phyloP scores from a whole-genome alignment of 768 basidiomycete species.

The Russula virescens region DNA sequence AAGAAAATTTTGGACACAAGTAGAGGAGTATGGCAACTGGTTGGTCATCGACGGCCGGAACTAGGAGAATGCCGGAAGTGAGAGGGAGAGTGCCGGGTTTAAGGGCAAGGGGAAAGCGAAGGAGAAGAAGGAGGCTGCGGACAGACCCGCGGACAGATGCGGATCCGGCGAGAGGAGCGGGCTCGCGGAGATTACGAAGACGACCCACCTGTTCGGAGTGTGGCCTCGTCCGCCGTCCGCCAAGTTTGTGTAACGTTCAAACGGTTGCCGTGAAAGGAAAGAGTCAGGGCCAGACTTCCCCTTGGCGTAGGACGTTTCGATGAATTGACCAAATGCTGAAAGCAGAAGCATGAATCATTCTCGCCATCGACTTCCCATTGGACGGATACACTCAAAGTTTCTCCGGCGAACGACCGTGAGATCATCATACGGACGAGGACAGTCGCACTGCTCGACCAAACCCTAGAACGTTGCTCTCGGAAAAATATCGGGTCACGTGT shows the following conservation, averaged over 20 bases:
- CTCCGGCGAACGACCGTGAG: not conserved
- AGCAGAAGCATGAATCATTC: too few relatives aligned
- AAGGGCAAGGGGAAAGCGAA: not conserved
- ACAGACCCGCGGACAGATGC: slow-evolving; percentile 10
- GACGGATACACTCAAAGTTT: not conserved
- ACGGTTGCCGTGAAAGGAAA: slow-evolving; percentile 7
- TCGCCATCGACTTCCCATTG: not conserved
- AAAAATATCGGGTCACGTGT: slow-evolving; percentile 20
- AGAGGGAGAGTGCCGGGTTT: not conserved
- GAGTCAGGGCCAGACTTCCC: not conserved
- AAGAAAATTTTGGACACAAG: not conserved
- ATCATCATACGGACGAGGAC: too few relatives aligned
- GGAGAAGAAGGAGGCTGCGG: not conserved
- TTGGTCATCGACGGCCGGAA: not conserved
- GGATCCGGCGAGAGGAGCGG: not conserved
- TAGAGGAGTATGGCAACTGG: not conserved
- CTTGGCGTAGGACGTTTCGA: too few relatives aligned
- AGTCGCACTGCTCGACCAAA: not conserved
- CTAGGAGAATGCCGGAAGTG: not conserved
- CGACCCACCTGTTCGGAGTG: slow-evolving; percentile 18
- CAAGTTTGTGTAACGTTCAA: slow-evolving; percentile 6
- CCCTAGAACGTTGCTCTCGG: slow-evolving; percentile 7
- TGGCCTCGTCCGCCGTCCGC: slow-evolving; percentile 7
- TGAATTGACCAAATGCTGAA: slow-evolving; percentile 5
- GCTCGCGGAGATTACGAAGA: slow-evolving; percentile 23